Evolutionary conservation across 768 basidiomycete species (phyloP).

Genomic region (Hericium alpestre): DNA sequence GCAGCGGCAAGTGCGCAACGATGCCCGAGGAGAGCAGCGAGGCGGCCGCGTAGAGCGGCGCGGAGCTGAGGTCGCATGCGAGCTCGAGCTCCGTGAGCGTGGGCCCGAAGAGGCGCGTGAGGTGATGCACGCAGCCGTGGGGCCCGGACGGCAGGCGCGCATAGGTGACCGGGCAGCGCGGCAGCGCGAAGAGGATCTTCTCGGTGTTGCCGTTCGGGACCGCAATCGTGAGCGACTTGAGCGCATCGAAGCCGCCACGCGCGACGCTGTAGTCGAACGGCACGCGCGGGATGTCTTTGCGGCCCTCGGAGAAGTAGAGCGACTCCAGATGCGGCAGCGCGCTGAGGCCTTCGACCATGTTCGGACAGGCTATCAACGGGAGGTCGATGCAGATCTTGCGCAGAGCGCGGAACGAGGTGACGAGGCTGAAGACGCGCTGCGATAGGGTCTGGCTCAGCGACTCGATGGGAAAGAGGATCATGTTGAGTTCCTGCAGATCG

Average conservation of each 20-base stretch:
- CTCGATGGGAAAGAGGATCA: neutral
- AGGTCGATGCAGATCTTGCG: neutral
- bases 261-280: slow-evolving; percentile 11
- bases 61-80: neutral
- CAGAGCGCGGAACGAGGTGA: neutral
- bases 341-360: neutral
- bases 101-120: neutral
- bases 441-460: neutral
- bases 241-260: neutral
- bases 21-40: slow-evolving; percentile 45
- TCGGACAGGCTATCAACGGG: neutral
- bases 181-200: slow-evolving; percentile 38
- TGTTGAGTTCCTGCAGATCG: neutral
- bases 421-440: neutral
- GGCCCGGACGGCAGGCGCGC: neutral
- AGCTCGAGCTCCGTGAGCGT: neutral
- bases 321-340: neutral
- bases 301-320: neutral
- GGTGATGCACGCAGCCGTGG: neutral
- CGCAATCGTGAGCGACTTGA: neutral
- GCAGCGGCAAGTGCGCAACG: slow-evolving; percentile 28
- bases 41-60: slow-evolving; percentile 29
- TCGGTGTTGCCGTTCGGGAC: neutral
- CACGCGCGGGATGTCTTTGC: neutral
- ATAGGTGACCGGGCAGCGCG: slow-evolving; percentile 54